Percentiles rank a stretch among this genome's conserved stretches.
Evolutionary conservation across 495 filamentous ascomycete species (phyloP).

Genomic region (Coniosporium apollinis): DNA sequence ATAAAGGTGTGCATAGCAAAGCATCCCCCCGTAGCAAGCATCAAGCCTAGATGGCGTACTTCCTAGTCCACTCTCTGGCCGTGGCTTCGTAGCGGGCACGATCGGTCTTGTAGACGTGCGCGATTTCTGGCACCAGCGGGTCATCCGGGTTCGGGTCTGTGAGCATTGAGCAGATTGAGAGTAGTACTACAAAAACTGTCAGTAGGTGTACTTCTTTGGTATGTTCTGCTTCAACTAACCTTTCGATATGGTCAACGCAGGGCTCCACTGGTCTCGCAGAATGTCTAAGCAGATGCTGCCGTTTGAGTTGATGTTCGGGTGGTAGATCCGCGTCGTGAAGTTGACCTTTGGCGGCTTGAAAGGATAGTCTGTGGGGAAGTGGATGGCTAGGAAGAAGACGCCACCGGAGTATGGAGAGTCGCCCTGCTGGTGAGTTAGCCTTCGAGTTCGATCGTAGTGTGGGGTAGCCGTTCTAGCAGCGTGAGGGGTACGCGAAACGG

Average conservation of each 20-base stretch:
- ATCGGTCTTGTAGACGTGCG: conserved; percentile 99
- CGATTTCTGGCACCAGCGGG: conserved; percentile 94
- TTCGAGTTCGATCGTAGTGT: too few species aligned
- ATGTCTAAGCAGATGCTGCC: conserved; percentile 98
- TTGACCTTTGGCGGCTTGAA: conserved; percentile 99
- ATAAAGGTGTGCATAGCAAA: too few species aligned
- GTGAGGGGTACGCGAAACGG: too few species aligned
- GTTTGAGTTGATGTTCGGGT: conserved; percentile 99
- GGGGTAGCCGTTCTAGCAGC: too few species aligned
- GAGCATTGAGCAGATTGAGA: conserved; percentile 99
- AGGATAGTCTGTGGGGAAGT: conserved; percentile 99
- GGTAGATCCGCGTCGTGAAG: conserved; percentile 98
- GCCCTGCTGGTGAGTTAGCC: conserved; percentile 38
- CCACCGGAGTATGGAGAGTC: conserved; percentile 95
- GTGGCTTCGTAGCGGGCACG: conserved; percentile 87
- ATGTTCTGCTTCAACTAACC: conserved; percentile 36
- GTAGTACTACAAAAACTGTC: conserved; percentile 44
- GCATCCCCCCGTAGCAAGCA: too few species aligned
- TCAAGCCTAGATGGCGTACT: conserved; percentile 94
- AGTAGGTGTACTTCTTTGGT: not conserved
- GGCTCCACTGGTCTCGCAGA: conserved; percentile 96
- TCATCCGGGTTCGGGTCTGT: conserved; percentile 99
- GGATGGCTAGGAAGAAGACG: conserved; percentile 95
- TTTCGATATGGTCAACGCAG: conserved; percentile 95
- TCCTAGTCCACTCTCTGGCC: conserved; percentile 94